Percentiles rank a stretch among this genome's conserved stretches.
Evolutionary conservation across 306 rosid species (phyloP).

Genomic region (Betula pendula): DNA sequence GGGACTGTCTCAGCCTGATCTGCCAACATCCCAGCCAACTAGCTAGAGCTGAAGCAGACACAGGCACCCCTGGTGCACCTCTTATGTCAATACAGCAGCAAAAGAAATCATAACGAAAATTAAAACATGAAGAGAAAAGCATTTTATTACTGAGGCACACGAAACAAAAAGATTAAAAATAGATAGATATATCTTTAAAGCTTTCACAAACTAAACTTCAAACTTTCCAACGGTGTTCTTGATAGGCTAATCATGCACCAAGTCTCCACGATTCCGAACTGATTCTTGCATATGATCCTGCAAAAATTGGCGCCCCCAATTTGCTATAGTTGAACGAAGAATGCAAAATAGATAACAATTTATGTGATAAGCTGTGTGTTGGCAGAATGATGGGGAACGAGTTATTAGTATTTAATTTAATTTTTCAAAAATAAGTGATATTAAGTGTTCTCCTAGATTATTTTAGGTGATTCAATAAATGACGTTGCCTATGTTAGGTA

Average conservation of each 20-base stretch:
- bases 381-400: no score
- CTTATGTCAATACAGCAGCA: conserved; percentile 47
- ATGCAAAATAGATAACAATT: neutral
- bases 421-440: no score
- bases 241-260: conserved; percentile 31
- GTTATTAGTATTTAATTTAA: no score
- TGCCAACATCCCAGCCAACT: conserved; percentile 47
- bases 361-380: neutral
- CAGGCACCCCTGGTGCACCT: conserved; percentile 99
- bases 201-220: conserved; percentile 50
- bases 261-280: conserved; percentile 39
- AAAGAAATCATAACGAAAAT: conserved; percentile 12
- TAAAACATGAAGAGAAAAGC: conserved; percentile 13
- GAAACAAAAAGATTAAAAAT: conserved; percentile 24
- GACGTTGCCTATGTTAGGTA: no score
- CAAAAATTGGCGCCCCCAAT: conserved; percentile 9
- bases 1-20: conserved; percentile 99
- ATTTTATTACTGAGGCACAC: conserved; percentile 50
- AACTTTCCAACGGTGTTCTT: conserved; percentile 42
- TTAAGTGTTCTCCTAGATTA: no score
- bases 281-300: conserved; percentile 45
- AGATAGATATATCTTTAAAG: conserved; percentile 29
- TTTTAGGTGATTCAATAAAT: no score
- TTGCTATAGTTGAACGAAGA: neutral
- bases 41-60: conserved; percentile 57